phyloP scores from a whole-genome alignment of 345 rosid species.

The Trapa incisa region DNA sequence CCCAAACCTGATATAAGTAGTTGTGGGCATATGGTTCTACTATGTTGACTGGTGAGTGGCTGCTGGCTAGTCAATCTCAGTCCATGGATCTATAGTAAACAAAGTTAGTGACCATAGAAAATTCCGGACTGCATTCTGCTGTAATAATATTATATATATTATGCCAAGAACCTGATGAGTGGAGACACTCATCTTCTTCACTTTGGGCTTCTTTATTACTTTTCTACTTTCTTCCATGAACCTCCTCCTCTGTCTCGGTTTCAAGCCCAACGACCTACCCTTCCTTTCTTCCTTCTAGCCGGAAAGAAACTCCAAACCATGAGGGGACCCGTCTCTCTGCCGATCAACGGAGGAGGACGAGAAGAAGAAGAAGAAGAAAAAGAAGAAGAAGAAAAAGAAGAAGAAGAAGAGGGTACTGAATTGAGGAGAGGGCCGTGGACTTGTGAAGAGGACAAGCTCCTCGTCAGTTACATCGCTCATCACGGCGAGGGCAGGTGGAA shows the following conservation, averaged over 20 bases:
- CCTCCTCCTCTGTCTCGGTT: not conserved
- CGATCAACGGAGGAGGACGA: not conserved
- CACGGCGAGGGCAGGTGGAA: slow-evolving; percentile 95
- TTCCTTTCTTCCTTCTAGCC: no score
- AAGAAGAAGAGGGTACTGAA: slow-evolving; percentile 28
- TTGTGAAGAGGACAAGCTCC: slow-evolving; percentile 67
- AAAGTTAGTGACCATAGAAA: no score
- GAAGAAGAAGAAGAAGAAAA: not conserved
- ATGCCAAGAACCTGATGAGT: not conserved
- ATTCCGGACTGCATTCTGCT: no score
- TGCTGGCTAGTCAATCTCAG: no score
- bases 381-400: no score
- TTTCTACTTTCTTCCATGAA: not conserved
- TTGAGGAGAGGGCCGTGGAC: slow-evolving; percentile 91
- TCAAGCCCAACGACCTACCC: no score
- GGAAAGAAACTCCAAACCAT: not conserved
- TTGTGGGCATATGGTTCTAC: no score
- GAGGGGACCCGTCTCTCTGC: slow-evolving; percentile 6
- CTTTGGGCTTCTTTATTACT: no score
- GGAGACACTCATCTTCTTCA: no score
- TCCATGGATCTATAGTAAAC: no score
- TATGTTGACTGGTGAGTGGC: no score
- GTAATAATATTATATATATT: not conserved
- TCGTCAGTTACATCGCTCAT: slow-evolving; percentile 45
- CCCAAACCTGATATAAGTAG: no score